These are phyloP conservation scores for Clarireedia paspali DNA, from an alignment of 2,329 filamentous ascomycete genomes.

Conservation along the genomic window DNA sequence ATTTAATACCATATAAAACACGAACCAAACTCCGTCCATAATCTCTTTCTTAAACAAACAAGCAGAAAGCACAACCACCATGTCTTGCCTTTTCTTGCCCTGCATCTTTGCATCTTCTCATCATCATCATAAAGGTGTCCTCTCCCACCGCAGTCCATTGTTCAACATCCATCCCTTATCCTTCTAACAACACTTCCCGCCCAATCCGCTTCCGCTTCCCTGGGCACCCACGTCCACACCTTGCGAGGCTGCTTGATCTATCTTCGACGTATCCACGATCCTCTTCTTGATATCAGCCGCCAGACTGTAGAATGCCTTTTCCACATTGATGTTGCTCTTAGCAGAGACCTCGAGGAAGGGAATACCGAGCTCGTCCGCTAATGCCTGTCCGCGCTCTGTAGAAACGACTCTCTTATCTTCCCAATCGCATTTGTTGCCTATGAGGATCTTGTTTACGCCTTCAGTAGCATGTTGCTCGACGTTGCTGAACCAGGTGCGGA, in stretches of 20 bases:
- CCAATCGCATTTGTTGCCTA: slow-evolving; percentile 99
- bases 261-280: slow-evolving; percentile 84
- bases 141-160: slow-evolving; percentile 9
- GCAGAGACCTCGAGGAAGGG: slow-evolving; percentile 98
- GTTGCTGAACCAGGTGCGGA: slow-evolving; percentile 99
- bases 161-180: background rate
- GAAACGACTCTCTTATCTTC: slow-evolving; percentile 96
- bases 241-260: slow-evolving; percentile 50
- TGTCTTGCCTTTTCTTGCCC: background rate
- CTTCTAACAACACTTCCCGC: slow-evolving; percentile 71
- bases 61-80: slow-evolving; percentile 13
- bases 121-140: slow-evolving; percentile 1
- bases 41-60: slow-evolving; percentile 25
- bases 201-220: slow-evolving; percentile 42
- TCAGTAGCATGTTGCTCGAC: slow-evolving; percentile 98
- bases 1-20: slow-evolving; percentile 13
- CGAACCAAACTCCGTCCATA: slow-evolving; percentile 29
- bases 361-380: slow-evolving; percentile 93
- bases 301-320: slow-evolving; percentile 95
- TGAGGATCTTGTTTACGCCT: slow-evolving; percentile 98
- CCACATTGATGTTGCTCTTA: slow-evolving; percentile 99
- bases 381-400: slow-evolving; percentile 83
- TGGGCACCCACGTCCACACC: slow-evolving; percentile 63
- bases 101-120: background rate
- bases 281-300: slow-evolving; percentile 97